A percentile compares a stretch with the other conserved stretches of the same genome.
Evolutionary conservation across 306 rosid genomes (phyloP).

Genomic region (Luffa aegyptiaca): DNA sequence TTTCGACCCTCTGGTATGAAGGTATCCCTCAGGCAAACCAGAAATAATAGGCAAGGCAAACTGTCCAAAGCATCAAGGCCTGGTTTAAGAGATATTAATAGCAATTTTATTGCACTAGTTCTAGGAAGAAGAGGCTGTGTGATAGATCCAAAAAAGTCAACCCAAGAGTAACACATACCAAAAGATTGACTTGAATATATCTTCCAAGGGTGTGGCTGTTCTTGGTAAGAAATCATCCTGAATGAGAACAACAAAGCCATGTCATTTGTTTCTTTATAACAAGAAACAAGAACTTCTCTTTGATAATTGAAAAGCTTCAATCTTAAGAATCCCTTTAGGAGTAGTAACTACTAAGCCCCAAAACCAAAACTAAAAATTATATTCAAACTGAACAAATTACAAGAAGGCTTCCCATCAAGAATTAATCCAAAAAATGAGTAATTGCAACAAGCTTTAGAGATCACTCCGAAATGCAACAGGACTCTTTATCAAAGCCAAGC

Average conservation of each 20-base stretch:
- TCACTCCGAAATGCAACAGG: not conserved
- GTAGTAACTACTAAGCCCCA: not conserved
- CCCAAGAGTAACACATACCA: conserved; percentile 38
- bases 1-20: conserved; percentile 80
- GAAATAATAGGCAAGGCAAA: conserved; percentile 86
- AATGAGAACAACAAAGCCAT: not conserved
- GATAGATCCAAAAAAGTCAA: not conserved
- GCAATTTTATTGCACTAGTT: conserved; percentile 29
- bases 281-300: not conserved
- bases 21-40: conserved; percentile 93
- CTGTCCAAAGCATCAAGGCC: conserved; percentile 70
- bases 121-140: not conserved
- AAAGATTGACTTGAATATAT: conserved; percentile 79
- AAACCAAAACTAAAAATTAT: not conserved
- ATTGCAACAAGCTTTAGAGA: not conserved
- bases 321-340: not conserved
- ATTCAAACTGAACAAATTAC: not conserved
- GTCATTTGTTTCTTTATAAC: not conserved
- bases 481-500: not conserved
- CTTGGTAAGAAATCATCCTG: conserved; percentile 98
- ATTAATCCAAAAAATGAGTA: not conserved
- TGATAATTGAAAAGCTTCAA: not conserved
- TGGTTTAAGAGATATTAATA: conserved; percentile 47
- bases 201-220: conserved; percentile 90
- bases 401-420: not conserved